Evolutionary conservation across 176 grass and related monocot species (phyloP), one percentile per base, ranked within the genome.

Genomic region (Eragrostis curvula): DNA sequence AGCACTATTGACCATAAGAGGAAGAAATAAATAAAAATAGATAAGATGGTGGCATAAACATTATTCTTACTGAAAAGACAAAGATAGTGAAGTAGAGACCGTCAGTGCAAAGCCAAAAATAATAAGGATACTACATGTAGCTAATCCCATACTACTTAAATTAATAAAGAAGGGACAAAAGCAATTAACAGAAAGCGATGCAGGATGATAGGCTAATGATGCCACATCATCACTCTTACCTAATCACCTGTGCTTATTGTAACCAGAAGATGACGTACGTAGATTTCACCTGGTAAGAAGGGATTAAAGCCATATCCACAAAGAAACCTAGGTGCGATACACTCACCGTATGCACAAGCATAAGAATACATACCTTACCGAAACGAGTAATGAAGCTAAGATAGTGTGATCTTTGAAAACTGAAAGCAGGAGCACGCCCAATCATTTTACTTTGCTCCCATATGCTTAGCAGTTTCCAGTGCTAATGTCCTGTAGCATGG

Each of bases 291-390:
- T 12, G 18, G 75, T 48, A 71, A 79, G 60, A 79, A 70, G 41
- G 20, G 24, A 18, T 25, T 85, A 85, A 85, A 85, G 75, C 40
- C 67, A 72, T 79, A 85, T 85, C 83, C 67, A 62, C 63, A 85
- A 85, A 85, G 67, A 85, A 79, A 75, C 50, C 27, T 44, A 3
- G 45, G 17, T 51, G 42, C n/a, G 75, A 85, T 85, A 85, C 75
- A 66, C n/a, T 51, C 42, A 85, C 44, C 52, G 83, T 70, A 40
- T 70, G 70, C 70, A 52, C 74, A 61, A 12, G 13, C 49, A 84
- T 27, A 39, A 42, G 83, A 79, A 85, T 78, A 29, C 75, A 85
- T 79, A 53, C 56, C 55, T 79, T 79, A 53, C 67, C 75, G 12
- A 40, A 85, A 79, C 83, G n/a, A 72, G 83, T 61, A 85, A 78